phyloP scores from a whole-genome alignment of 495 filamentous ascomycete species.

The Neurospora sp. region DNA sequence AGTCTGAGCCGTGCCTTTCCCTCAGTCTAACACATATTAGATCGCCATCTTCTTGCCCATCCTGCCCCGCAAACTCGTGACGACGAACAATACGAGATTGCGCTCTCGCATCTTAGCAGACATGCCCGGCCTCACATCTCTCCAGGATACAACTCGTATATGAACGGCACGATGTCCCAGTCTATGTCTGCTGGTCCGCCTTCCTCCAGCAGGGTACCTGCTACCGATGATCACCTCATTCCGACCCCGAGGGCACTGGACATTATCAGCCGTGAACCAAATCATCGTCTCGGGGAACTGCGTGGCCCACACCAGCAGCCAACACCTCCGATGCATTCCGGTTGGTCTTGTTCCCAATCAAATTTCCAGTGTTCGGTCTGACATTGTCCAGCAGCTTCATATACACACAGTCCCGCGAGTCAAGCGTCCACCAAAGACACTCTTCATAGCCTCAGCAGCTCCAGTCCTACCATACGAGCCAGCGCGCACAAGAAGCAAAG shows the following conservation, averaged over 20 bases:
- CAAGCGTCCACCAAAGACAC: neutral
- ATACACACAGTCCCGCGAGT: neutral
- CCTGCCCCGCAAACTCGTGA: neutral
- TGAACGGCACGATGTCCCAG: neutral
- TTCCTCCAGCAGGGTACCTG: neutral
- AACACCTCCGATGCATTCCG: neutral
- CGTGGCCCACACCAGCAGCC: neutral
- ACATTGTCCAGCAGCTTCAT: neutral
- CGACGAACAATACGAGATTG: neutral
- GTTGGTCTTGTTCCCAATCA: neutral
- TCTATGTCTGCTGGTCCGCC: neutral
- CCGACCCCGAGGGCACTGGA: neutral
- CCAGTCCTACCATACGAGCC: constrained; percentile 9
- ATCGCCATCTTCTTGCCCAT: constrained; percentile 12
- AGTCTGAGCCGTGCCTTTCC: neutral
- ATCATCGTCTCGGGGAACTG: neutral
- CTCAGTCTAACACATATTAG: neutral
- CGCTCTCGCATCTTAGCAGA: constrained; percentile 2
- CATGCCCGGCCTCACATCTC: neutral
- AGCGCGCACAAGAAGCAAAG: neutral
- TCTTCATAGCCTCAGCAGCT: constrained; percentile 1
- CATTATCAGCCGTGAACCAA: neutral
- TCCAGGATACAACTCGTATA: neutral
- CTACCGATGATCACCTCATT: neutral
- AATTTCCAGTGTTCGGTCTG: neutral